Conservation (phyloP, 2,329 filamentous ascomycete species). For the Ophiostoma piceae region DNA sequence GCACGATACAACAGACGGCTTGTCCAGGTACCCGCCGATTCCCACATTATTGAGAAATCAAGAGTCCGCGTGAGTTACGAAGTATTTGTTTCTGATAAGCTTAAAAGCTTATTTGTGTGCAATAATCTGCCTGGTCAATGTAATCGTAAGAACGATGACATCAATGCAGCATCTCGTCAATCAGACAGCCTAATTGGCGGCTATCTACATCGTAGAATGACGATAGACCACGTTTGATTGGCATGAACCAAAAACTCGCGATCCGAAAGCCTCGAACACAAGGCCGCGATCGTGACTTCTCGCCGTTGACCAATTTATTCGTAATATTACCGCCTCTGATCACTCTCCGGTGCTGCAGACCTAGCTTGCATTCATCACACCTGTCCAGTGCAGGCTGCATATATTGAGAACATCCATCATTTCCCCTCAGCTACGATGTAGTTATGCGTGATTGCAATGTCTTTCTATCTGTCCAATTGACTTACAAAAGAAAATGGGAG, state of each 20-base stretch:
- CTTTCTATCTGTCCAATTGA: too few relatives aligned
- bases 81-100: not conserved
- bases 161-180: not conserved
- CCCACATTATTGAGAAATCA: not conserved
- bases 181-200: too few relatives aligned
- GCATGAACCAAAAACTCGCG: not conserved
- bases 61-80: not conserved
- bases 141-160: not conserved
- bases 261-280: not conserved
- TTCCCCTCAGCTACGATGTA: not conserved
- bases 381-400: not conserved
- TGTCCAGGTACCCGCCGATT: conserved; percentile 4
- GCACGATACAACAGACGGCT: not conserved
- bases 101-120: not conserved
- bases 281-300: not conserved
- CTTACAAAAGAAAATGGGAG: too few relatives aligned
- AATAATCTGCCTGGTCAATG: not conserved
- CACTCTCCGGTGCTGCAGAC: not conserved
- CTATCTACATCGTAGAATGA: too few relatives aligned
- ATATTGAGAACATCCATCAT: not conserved
- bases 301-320: not conserved
- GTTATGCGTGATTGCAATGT: too few relatives aligned
- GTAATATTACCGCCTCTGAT: not conserved
- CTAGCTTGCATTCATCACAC: not conserved
- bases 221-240: not conserved